Evolutionary conservation across 306 rosid genomes (phyloP).

Genomic region (Phaseolus lunatus): DNA sequence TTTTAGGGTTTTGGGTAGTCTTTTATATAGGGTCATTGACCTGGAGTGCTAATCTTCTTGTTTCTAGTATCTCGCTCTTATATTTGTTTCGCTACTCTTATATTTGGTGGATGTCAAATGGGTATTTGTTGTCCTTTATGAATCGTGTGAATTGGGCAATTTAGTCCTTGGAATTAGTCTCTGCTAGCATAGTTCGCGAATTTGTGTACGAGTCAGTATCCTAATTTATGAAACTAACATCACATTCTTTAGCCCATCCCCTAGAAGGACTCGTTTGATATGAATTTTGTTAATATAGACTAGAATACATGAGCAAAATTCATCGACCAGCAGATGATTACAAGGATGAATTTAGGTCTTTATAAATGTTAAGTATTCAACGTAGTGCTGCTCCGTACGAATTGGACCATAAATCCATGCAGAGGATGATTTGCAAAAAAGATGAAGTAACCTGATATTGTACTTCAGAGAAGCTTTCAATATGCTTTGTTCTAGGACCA

Average conservation of each 20-base stretch:
- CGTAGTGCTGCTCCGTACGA: constrained; percentile 10
- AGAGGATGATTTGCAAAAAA: constrained; percentile 11
- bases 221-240: neutral
- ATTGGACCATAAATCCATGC: constrained; percentile 8
- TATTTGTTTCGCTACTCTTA: neutral
- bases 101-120: constrained; percentile 25
- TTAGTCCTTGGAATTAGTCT: constrained; percentile 1
- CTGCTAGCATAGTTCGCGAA: neutral
- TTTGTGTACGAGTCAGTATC: neutral
- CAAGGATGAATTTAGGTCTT: neutral
- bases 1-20: constrained; percentile 4
- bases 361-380: neutral
- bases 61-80: neutral
- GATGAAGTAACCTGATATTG: constrained; percentile 9
- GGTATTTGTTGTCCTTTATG: neutral
- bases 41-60: neutral
- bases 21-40: neutral
- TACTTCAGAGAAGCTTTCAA: constrained; percentile 11
- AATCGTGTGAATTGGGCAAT: neutral
- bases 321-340: neutral
- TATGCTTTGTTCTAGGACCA: neutral
- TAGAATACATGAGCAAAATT: neutral
- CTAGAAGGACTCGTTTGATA: neutral
- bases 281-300: neutral
- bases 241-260: neutral